These are phyloP conservation scores for Ophiosphaerella herpotricha DNA, from an alignment of 2,329 filamentous ascomycete species.

Conservation along the genomic window DNA sequence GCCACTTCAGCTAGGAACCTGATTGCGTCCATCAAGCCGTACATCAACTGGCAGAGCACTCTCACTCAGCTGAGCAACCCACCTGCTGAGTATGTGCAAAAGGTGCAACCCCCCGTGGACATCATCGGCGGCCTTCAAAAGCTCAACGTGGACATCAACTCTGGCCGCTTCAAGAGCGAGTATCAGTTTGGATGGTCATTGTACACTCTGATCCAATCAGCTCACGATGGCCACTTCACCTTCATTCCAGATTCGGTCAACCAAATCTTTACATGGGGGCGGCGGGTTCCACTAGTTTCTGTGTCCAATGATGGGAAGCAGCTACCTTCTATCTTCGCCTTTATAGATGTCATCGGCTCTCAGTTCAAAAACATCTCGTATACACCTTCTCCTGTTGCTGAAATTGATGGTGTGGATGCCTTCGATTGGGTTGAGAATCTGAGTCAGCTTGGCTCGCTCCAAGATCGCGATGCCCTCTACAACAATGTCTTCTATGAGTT, in stretches of 20 bases:
- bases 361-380: constrained; percentile 51
- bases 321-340: constrained; percentile 62
- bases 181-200: constrained; percentile 58
- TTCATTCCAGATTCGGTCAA: constrained; percentile 60
- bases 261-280: constrained; percentile 55
- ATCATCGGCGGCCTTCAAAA: constrained; percentile 48
- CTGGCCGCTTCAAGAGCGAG: constrained; percentile 46
- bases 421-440: constrained; percentile 54
- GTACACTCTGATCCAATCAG: constrained; percentile 57
- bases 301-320: constrained; percentile 64
- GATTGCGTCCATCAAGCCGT: constrained; percentile 48
- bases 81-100: constrained; percentile 52
- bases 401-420: constrained; percentile 62
- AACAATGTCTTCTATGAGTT: constrained; percentile 56
- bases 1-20: constrained; percentile 45
- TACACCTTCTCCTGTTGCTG: constrained; percentile 56
- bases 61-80: constrained; percentile 50
- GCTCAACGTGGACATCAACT: constrained; percentile 45
- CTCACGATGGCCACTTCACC: constrained; percentile 69
- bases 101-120: constrained; percentile 52
- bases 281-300: constrained; percentile 60
- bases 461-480: constrained; percentile 64
- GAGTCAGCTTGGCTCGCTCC: constrained; percentile 54
- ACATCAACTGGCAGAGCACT: constrained; percentile 54
- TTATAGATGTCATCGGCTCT: constrained; percentile 52